phyloP scores from a whole-genome alignment of 2,329 filamentous ascomycete species.

The Falciphora oryzae region DNA sequence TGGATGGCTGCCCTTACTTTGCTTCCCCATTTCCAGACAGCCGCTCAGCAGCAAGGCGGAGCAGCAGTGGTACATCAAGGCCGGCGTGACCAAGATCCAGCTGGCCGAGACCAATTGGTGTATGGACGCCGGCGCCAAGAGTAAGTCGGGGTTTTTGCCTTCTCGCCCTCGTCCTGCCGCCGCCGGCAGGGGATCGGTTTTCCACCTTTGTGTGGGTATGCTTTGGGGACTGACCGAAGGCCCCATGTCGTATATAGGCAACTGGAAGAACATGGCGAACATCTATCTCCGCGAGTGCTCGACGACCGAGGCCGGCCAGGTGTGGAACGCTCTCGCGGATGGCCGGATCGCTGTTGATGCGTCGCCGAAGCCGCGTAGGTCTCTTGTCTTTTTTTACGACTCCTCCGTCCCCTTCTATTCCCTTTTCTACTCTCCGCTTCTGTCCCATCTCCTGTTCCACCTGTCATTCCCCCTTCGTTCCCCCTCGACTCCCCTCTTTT shows the following conservation, averaged over 20 bases:
- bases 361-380: slow-evolving; percentile 28
- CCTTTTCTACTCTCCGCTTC: too few species aligned
- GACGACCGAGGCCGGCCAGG: slow-evolving; percentile 27
- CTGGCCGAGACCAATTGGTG: slow-evolving; percentile 32
- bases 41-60: slow-evolving; percentile 27
- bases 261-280: slow-evolving; percentile 35
- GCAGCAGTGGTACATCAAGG: slow-evolving; percentile 36
- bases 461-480: too few species aligned
- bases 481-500: too few species aligned
- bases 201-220: not conserved
- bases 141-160: slow-evolving; percentile 14
- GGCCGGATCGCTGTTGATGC: slow-evolving; percentile 31
- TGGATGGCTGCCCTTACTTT: too few species aligned
- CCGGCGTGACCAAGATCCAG: slow-evolving; percentile 30
- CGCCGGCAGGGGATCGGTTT: not conserved
- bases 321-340: slow-evolving; percentile 31
- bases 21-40: slow-evolving; percentile 20
- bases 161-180: too few species aligned
- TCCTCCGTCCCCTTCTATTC: not conserved
- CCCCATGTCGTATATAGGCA: slow-evolving; percentile 18
- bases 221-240: not conserved
- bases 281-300: slow-evolving; percentile 29
- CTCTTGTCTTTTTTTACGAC: not conserved
- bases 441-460: too few species aligned
- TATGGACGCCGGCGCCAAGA: slow-evolving; percentile 31